Base-by-base conservation (phyloP, 2,329 filamentous ascomycete species). In the Verruconis gallopava region DNA sequence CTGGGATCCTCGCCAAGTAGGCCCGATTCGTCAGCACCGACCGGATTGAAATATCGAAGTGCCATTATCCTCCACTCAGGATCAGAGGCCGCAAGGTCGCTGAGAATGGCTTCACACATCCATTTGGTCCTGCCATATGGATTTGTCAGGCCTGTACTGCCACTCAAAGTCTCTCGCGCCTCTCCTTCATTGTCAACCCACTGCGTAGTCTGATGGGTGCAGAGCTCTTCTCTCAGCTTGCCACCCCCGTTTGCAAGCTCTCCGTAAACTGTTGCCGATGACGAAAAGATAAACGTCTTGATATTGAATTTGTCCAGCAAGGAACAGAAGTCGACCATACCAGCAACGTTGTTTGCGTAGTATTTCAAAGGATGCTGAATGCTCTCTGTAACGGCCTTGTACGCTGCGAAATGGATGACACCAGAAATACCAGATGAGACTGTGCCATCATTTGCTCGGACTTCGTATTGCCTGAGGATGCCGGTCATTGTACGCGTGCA, bases 371-470 rank as follows among this genome's bases (percentile, higher is more conserved):
- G 77, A 44, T 66, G 61, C 21, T 61, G 56, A 46, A 81, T 79
- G 36, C 74, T 79, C 50, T 81, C 76, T 19, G 69, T 69, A 0
- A 80, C 75, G 2, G 76, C 74, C 54, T 81, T 81, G 63, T 73
- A 73, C 1, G 77, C 77, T 12, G 77, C 77, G 49, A 81, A 81
- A 52, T 81, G 77, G 44, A 81, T 79, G n/a, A 81, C 75, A 1
- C 75, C 76, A 0, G 63, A 61, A 46, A 80, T 77, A 21, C 61
- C 65, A 2, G 72, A 75, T 43, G 28, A 2, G 48, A 44, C 20
- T 50, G 45, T 37, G 18, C 5, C 20, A 20, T 3, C 33, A 2
- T 21, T 13, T 2, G 21, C n/a, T 18, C 18, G 28, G 6, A 36
- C n/a, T 3, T n/a, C 17, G 49, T 71, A 68, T 42, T 60, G 58